These are phyloP conservation scores for Triticum turgidum DNA, from an alignment of 176 grass and related monocot genomes.

Conservation along the genomic window DNA sequence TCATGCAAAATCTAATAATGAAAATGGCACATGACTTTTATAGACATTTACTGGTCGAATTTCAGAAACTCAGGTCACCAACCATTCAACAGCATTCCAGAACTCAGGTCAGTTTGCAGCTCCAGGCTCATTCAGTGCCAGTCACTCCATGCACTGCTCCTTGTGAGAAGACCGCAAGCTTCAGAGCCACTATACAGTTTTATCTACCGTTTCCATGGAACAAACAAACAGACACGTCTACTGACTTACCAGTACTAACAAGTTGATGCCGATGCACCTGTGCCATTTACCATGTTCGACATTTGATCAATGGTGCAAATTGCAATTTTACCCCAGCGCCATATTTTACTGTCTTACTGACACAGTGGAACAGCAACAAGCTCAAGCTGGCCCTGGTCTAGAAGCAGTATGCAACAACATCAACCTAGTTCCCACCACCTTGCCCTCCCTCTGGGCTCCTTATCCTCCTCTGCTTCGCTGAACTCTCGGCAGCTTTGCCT, in stretches of 20 bases:
- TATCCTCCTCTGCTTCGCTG: constrained; percentile 14
- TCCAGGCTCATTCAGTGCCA: constrained; percentile 1
- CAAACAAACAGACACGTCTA: constrained; percentile 13
- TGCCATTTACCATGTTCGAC: neutral
- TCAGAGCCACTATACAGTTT: constrained; percentile 1
- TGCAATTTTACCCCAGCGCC: neutral
- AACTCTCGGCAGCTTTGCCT: neutral
- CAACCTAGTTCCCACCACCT: neutral
- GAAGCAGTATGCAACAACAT: neutral
- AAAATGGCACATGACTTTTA: neutral
- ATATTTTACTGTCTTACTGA: neutral
- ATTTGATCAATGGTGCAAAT: neutral
- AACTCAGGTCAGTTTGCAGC: neutral
- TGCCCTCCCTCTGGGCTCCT: neutral
- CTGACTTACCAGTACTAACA: neutral
- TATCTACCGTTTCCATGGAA: neutral
- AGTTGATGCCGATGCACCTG: constrained; percentile 2
- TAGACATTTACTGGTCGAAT: neutral
- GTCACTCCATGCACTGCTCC: neutral
- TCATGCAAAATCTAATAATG: neutral
- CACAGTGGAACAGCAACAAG: neutral
- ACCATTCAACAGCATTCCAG: neutral
- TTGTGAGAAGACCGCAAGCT: neutral
- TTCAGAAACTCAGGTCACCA: neutral
- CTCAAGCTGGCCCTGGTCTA: neutral